These are phyloP conservation scores for Pleurotus tuoliensis DNA, from an alignment of 768 basidiomycete species.

Conservation along the genomic window DNA sequence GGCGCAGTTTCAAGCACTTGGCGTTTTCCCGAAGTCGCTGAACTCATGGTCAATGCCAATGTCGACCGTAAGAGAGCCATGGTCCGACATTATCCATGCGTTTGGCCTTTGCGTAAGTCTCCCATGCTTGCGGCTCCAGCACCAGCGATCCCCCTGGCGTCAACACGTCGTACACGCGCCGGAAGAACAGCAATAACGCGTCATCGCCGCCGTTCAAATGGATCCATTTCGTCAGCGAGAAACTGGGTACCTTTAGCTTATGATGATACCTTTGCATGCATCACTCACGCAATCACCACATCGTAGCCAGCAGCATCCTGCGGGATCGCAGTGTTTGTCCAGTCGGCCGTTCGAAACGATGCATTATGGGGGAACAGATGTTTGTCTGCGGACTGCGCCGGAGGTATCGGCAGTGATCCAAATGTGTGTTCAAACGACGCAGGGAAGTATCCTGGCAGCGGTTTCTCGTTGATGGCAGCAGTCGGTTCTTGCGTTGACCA, in stretches of 20 bases:
- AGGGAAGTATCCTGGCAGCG: conserved; percentile 61
- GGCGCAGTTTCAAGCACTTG: conserved; percentile 51
- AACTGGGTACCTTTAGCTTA: conserved; percentile 35
- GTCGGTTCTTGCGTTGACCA: conserved; percentile 65
- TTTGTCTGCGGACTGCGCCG: conserved; percentile 25
- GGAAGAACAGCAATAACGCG: conserved; percentile 67
- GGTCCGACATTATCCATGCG: conserved; percentile 54
- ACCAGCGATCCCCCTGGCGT: conserved; percentile 64
- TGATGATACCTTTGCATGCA: not conserved
- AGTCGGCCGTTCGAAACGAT: conserved; percentile 68
- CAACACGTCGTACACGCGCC: conserved; percentile 52
- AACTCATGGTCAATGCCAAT: not conserved
- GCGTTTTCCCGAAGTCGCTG: conserved; percentile 61
- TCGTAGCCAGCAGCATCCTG: conserved; percentile 67
- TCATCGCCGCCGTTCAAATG: conserved; percentile 80
- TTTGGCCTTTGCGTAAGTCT: conserved; percentile 75
- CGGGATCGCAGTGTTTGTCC: conserved; percentile 53
- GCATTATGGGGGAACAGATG: conserved; percentile 75
- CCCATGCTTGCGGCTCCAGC: conserved; percentile 84
- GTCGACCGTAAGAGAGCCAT: too few relatives aligned
- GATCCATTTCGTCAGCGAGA: conserved; percentile 91
- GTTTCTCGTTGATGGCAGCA: not conserved
- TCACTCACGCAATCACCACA: conserved; percentile 71
- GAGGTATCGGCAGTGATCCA: conserved; percentile 69
- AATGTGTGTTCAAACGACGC: conserved; percentile 71